Evolutionary conservation across 1,139 yeast genomes (phyloP), one percentile per base, ranked within the genome.

Genomic region (Kazachstania sp.): DNA sequence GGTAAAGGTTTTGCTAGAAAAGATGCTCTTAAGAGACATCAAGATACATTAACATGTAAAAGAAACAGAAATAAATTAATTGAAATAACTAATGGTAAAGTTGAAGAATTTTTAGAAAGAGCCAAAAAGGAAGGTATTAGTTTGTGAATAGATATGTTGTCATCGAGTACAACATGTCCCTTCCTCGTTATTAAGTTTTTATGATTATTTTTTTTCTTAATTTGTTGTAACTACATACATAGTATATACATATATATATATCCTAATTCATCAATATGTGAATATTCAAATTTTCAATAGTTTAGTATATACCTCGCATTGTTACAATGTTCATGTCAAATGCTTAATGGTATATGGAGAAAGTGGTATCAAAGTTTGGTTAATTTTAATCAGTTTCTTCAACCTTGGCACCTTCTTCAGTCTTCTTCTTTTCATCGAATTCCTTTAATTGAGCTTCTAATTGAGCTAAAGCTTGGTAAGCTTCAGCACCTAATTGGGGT

Each of bases 401-500:
- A 13, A 39, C 44, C 29, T 63, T 53, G 51, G 44, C 41, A 32
- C 68, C 77, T 43, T 9, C 32, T 26, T 40, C 39, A 32, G 7
- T 39, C 23, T 44, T 42, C 28, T 45, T 45, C 29, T 45, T 45
- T 4, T 31, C 44, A 23, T 68, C 86, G 50, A 71, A 76, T 51
- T 70, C 69, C 74, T 85, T 90, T 71, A 86, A 75, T 71, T 86
- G 90, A 71, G 86, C 88, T 56, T 97, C 96, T 71, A 92, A 78
- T 74, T 85, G 80, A 68, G 87, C 82, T 71, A 92, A 79, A 71
- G 87, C 83, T 67, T 84, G 87, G 69, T 88, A 81, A 73, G 94
- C 86, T 73, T 92, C 97, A 61, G 95, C 87, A 65, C 97, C 97
- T 73, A 92, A 79, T 77, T 92, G 96, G 61, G 95, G 92, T 69